Base-by-base conservation (phyloP, 345 rosid species). In the Raphanus sativus region DNA sequence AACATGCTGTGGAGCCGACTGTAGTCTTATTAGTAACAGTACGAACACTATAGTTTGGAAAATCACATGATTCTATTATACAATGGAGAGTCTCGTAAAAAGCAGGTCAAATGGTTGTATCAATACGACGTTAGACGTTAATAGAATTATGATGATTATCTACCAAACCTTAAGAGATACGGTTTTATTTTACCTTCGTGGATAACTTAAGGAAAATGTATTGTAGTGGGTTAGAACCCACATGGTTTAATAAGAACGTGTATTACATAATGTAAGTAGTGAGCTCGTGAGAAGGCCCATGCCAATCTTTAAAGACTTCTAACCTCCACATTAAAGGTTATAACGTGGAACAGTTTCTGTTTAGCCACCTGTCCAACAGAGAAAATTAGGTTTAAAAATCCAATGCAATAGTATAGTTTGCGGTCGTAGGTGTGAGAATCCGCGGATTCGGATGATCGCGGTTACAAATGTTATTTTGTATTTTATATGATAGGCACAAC, bases 1-100 rank as follows among this genome's bases (percentile, higher is more conserved):
- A 66, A 40, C 72, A 75, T 75, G 78, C 65, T 30, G 71, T 38
- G 71, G 78, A 66, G 45, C 71, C 78, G 67, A 38, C 29, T 56
- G 30, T 38, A 55, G n/a, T 7, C 56, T 55, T 66, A 28, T 55
- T 66, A 28, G 21, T 28, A 55, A 66, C 65, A 75, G 67, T 42
- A 45, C 33, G 15, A 58, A 40, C 70, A 74, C 77, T 58, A 6
- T 58, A 16, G 25, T 40, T 56, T 67, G 25, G 30, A 38, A 38
- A 6, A 74, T 36, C 28, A 52, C 64, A 54, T 65, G 63, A 24
- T 32, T 73, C 25, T 73, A 30, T 45, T 10, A 9, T 15, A 16
- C 32, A 73, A 50, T 29, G 10, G 4, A 33, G 2, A 24, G 16
- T 28, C 12, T 10, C 9, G 3, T 9, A 15, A 6, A 61, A 29